Percentiles rank a stretch among this genome's conserved stretches.
These are phyloP conservation scores for Dioscorea cayenensis DNA, from an alignment of 116 monocot species.

Conservation along the genomic window DNA sequence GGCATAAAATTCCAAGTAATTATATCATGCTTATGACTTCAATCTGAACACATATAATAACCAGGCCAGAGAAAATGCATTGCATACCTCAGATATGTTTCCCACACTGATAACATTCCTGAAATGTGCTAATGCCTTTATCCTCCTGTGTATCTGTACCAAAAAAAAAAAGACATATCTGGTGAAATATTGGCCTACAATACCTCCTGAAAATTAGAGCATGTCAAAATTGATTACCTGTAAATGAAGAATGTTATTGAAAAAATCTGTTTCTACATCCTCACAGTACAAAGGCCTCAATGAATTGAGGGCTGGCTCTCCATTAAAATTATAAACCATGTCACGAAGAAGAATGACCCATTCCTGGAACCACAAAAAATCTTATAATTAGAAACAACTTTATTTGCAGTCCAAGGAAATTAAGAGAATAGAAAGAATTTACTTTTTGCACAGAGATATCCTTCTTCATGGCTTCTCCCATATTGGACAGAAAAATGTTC, in stretches of 20 bases:
- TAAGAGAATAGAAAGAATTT: background rate
- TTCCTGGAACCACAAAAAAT: conserved; percentile 44
- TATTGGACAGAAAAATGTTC: conserved; percentile 47
- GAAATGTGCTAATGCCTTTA: conserved; percentile 65
- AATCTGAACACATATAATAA: too few species aligned
- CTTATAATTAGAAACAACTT: background rate
- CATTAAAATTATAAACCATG: conserved; percentile 60
- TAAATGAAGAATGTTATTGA: conserved; percentile 83
- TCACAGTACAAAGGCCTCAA: conserved; percentile 56
- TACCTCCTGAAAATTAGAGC: background rate
- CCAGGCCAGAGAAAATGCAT: background rate
- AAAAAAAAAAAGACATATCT: background rate
- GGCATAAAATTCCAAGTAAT: too few species aligned
- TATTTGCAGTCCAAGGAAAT: background rate
- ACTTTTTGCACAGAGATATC: conserved; percentile 67
- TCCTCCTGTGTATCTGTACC: conserved; percentile 59
- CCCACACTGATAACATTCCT: conserved; percentile 42
- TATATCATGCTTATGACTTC: too few species aligned
- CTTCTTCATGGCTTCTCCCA: conserved; percentile 74
- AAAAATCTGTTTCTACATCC: conserved; percentile 83
- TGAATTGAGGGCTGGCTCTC: conserved; percentile 38
- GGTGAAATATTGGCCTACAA: background rate
- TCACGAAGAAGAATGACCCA: conserved; percentile 72
- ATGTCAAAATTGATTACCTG: conserved; percentile 46
- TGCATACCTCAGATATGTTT: conserved; percentile 63